Base-by-base conservation (phyloP, 345 rosid genomes). In the Arabidopsis arenosa region DNA sequence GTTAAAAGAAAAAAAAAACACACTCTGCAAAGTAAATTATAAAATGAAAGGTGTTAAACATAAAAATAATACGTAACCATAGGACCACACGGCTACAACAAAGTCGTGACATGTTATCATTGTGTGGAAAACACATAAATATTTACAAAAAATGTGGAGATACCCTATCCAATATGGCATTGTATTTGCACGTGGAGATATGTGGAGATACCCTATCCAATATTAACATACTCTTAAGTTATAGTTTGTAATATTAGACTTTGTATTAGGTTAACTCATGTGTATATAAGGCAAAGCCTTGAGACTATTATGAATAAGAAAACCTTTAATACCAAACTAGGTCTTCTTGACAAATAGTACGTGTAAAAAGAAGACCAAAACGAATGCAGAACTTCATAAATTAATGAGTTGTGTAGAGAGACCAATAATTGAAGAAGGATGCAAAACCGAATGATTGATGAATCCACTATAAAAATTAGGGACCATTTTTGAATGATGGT, bases 401-500 rank as follows among this genome's bases (percentile, higher is more conserved):
- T 37, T 5, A 32, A 61, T 33, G 57, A 68, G 63, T 41, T 52
- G 55, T 75, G 33, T 28, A 61, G 30, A 68, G 26, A 37, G 17
- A 40, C 21, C 61, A 76, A 63, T 69, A 62, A 76, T 62, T 43
- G 80, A 63, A 53, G 60, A 47, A 40, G 40, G 36, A 70, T 28
- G 47, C 37, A 63, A 23, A 23, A 70, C 39, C 18, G 60, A 76
- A 76, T 55, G 75, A 54, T 76, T 39, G 53, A 61, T 76, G 36
- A 70, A 70, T 55, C 75, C 51, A 70, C 37, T 63, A 55, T 55
- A 26, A 70, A 76, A 70, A 10, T 76, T 63, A 36, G 75, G 80
- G 80, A 77, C 80, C 80, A 63, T 36, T 53, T 69, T 35, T 63
- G 41, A 44, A 76, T 53, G 36, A 51, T 40, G 47, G 76, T 70